Percentiles rank a stretch among this genome's conserved stretches.
These are phyloP conservation scores for Lepiota brunneoincarnata DNA, from an alignment of 768 basidiomycete genomes.

Conservation along the genomic window DNA sequence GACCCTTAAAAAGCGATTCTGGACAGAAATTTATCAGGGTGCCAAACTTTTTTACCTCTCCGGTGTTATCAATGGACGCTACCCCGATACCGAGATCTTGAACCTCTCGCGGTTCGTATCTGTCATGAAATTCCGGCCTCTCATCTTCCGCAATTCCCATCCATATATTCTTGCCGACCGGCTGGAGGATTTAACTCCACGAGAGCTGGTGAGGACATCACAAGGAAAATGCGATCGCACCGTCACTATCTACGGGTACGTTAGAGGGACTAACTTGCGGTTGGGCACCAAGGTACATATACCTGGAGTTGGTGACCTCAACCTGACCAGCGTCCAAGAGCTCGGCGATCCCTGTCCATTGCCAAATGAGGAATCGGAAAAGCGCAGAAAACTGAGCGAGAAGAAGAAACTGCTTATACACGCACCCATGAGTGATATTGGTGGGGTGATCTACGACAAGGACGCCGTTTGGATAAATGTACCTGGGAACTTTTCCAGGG, in stretches of 20 bases:
- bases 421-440: slow-evolving; percentile 98
- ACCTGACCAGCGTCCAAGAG: slow-evolving; percentile 66
- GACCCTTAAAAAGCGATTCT: slow-evolving; percentile 94
- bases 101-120: slow-evolving; percentile 95
- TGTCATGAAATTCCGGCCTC: slow-evolving; percentile 98
- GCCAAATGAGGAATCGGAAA: slow-evolving; percentile 89
- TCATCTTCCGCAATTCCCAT: slow-evolving; percentile 93
- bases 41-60: slow-evolving; percentile 98
- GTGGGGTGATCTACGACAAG: slow-evolving; percentile 96
- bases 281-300: slow-evolving; percentile 82
- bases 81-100: slow-evolving; percentile 94
- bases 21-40: slow-evolving; percentile 99
- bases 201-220: slow-evolving; percentile 72
- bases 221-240: slow-evolving; percentile 93
- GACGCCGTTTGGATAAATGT: slow-evolving; percentile 99
- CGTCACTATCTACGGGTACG: slow-evolving; percentile 92
- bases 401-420: slow-evolving; percentile 91
- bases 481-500: slow-evolving; percentile 87
- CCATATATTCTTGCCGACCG: slow-evolving; percentile 95
- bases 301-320: slow-evolving; percentile 91
- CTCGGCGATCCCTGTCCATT: slow-evolving; percentile 96
- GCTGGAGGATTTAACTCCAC: slow-evolving; percentile 89
- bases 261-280: slow-evolving; percentile 85
- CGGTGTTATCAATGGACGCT: slow-evolving; percentile 94
- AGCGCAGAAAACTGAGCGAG: slow-evolving; percentile 88